Base-by-base conservation (phyloP, 2,329 filamentous ascomycete species). In the Stachybotrys echinatus region DNA sequence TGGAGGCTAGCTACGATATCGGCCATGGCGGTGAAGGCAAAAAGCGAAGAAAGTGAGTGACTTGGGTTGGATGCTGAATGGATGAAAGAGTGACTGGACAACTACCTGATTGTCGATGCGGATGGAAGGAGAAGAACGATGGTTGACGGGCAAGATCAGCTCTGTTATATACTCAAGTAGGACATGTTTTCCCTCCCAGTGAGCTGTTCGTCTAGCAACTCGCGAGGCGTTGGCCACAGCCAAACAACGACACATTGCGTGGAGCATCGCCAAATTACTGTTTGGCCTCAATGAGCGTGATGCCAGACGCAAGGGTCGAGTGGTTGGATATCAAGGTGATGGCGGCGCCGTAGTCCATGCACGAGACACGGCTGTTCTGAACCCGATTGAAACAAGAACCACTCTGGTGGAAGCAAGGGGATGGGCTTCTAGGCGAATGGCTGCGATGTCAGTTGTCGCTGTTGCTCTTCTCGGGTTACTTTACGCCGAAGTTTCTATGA, bases 1-100 rank as follows among this genome's bases (percentile, higher is more conserved):
- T 59, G 47, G 21, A 59, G 51, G 40, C 54, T 52, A 43, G 51
- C 50, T 43, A 59, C 42, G 37, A 57, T 53, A 48, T 55, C 53
- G 38, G 54, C 48, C 58, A 60, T 60, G 43, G n/a, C n/a, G n/a
- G 47, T 52, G 47, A 47, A 44, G 34, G 21, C 21, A 44, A 48
- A 42, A 45, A 27, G 43, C 31, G 37, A 40, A 20, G 8, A 18
- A 18, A 40, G 39, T 44, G 42, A 44, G 21, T 44, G 42, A 44
- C 42, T 44, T 6, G 42, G 14, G 5, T 34, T 34, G 27, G 27
- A 5, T 10, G 27, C 14, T 34, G 27, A 3, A 10, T 14, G 14
- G 14, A 14, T 34, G 40, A 47, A 49, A 14, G 45, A 47, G 47
- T 54, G 53, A 53, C 43, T 48, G 42, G 49, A 48, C 27, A 34